Evolutionary conservation across 2,329 filamentous ascomycete species (phyloP).

Genomic region (Arthrobotrys iridis): DNA sequence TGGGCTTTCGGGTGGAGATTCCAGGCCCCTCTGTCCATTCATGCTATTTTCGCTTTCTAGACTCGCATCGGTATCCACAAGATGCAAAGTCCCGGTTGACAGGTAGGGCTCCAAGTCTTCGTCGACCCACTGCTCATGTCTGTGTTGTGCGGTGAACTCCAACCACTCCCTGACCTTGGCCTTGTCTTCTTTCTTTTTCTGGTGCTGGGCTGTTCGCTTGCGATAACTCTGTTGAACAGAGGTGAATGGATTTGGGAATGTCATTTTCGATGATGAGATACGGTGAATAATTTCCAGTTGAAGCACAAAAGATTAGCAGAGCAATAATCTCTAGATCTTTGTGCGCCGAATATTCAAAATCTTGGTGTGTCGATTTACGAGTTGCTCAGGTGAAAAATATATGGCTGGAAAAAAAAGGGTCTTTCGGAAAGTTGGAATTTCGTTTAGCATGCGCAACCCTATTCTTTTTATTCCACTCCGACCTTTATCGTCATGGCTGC

Average conservation of each 20-base stretch:
- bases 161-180: constrained; percentile 46
- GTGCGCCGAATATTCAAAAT: not conserved
- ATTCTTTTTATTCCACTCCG: constrained; percentile 15
- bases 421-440: too few relatives aligned
- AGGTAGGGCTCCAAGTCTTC: constrained; percentile 39
- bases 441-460: constrained; percentile 12
- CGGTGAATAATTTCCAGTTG: not conserved
- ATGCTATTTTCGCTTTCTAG: not conserved
- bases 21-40: not conserved
- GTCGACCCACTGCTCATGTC: constrained; percentile 49
- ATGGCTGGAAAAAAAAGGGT: not conserved
- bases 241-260: constrained; percentile 38
- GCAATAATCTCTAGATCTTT: not conserved
- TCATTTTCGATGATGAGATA: constrained; percentile 15
- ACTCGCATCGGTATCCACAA: constrained; percentile 28
- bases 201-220: constrained; percentile 36
- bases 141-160: constrained; percentile 40
- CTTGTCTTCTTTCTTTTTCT: constrained; percentile 43
- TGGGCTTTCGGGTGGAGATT: constrained; percentile 1
- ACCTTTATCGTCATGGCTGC: constrained; percentile 17
- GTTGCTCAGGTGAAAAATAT: not conserved
- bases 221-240: constrained; percentile 40
- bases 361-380: not conserved
- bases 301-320: not conserved
- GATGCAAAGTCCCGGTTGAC: constrained; percentile 26